Conservation (phyloP, 495 filamentous ascomycete species). For the Xylaria acuta region DNA sequence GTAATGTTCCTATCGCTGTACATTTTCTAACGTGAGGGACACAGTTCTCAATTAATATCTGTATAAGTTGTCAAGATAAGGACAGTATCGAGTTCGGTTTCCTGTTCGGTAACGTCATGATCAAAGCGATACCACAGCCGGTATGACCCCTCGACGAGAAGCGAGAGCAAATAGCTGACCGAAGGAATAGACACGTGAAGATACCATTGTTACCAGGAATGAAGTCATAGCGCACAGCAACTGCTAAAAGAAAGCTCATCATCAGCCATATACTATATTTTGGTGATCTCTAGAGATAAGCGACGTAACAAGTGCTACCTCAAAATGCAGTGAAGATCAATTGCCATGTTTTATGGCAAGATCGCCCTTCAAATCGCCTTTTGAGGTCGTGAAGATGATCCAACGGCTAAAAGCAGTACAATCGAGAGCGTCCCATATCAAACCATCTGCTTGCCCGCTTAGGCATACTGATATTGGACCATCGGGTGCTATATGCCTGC, state of each 20-base stretch:
- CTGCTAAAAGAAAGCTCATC: neutral
- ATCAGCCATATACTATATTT: neutral
- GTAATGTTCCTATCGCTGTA: neutral
- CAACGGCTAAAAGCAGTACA: neutral
- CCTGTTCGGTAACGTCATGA: neutral
- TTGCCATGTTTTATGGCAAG: neutral
- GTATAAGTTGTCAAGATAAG: neutral
- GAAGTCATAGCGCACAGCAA: constrained; percentile 14
- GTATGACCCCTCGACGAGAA: constrained; percentile 1
- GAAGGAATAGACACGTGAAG: neutral
- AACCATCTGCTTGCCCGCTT: neutral
- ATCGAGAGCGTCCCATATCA: neutral
- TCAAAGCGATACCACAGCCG: neutral
- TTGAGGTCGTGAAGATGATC: neutral
- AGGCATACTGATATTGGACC: neutral
- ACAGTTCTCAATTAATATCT: neutral
- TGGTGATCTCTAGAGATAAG: neutral
- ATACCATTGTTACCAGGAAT: neutral
- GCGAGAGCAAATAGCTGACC: neutral
- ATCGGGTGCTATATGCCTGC: neutral
- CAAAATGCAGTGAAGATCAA: constrained; percentile 18
- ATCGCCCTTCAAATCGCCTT: neutral
- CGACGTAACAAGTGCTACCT: constrained; percentile 4
- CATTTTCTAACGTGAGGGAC: neutral
- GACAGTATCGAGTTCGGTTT: neutral